phyloP scores from a whole-genome alignment of 352 stramenopile genomes.

The Pseudoperonospora humuli region DNA sequence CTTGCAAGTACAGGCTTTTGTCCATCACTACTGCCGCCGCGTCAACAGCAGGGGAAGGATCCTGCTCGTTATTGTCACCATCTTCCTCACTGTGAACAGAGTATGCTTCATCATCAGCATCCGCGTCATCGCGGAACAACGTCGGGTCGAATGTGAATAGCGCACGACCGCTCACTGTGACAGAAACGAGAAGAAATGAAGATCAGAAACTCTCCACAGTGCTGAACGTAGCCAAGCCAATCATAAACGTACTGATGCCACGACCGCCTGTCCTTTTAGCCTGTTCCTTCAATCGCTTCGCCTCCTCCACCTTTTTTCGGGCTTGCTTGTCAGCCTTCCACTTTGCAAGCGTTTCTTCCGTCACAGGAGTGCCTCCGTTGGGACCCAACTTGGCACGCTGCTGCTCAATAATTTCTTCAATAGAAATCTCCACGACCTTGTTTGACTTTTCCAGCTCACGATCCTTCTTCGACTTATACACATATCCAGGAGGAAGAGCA shows the following conservation, averaged over 20 bases:
- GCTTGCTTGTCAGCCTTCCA: slow-evolving; percentile 85
- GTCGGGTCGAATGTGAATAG: slow-evolving; percentile 88
- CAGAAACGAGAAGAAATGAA: slow-evolving; percentile 9
- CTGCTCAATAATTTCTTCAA: slow-evolving; percentile 89
- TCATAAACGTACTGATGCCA: slow-evolving; percentile 66
- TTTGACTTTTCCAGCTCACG: slow-evolving; percentile 78
- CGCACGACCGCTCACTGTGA: slow-evolving; percentile 83
- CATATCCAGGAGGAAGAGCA: slow-evolving; percentile 80
- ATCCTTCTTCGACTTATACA: slow-evolving; percentile 85
- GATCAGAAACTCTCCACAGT: not conserved
- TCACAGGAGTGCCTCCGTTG: slow-evolving; percentile 81
- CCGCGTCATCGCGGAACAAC: slow-evolving; percentile 88
- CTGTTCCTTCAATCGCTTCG: slow-evolving; percentile 78
- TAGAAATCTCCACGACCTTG: slow-evolving; percentile 79
- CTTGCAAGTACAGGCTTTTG: slow-evolving; percentile 81
- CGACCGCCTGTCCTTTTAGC: slow-evolving; percentile 80
- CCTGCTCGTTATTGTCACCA: slow-evolving; percentile 43
- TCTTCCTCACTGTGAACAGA: slow-evolving; percentile 55
- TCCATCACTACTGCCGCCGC: slow-evolving; percentile 60
- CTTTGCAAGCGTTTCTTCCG: slow-evolving; percentile 78
- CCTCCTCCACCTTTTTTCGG: slow-evolving; percentile 69
- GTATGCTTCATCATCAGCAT: slow-evolving; percentile 81
- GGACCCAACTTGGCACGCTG: slow-evolving; percentile 83
- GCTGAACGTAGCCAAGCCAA: not conserved
- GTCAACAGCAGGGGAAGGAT: slow-evolving; percentile 33